Percentiles rank a stretch among this genome's conserved stretches.
Evolutionary conservation across 177 flowering plant genomes (phyloP).

Genomic region (Vitis hybrid): DNA sequence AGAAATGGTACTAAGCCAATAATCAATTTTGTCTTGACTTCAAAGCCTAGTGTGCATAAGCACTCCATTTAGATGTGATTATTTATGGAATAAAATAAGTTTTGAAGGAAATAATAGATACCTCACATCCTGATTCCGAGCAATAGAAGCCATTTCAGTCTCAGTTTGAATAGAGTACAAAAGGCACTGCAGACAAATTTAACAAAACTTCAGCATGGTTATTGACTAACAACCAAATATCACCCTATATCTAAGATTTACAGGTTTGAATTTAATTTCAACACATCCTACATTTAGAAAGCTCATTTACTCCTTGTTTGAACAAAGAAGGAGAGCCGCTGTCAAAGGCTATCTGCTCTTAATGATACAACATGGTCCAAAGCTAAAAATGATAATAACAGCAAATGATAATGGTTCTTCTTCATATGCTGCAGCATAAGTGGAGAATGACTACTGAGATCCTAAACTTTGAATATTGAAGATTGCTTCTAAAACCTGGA

Average conservation of each 20-base stretch:
- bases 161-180: conserved; percentile 38
- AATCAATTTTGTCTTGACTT: no score
- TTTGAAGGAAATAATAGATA: conserved; percentile 3
- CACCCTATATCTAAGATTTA: neutral
- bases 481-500: no score
- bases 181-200: conserved; percentile 39
- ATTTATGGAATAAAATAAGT: neutral
- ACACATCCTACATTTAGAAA: neutral
- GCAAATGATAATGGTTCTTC: no score
- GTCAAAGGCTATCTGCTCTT: no score
- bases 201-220: conserved; percentile 2
- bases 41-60: no score
- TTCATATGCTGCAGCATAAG: no score
- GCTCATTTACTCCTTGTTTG: neutral
- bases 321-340: no score
- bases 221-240: neutral
- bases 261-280: neutral
- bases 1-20: no score
- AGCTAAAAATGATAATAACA: no score
- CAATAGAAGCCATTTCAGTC: conserved; percentile 7
- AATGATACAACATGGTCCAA: no score
- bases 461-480: no score
- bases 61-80: neutral
- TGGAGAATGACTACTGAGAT: no score
- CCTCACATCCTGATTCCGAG: conserved; percentile 12